Evolutionary conservation across 345 rosid genomes (phyloP).

Genomic region (Rhizophora mangle): DNA sequence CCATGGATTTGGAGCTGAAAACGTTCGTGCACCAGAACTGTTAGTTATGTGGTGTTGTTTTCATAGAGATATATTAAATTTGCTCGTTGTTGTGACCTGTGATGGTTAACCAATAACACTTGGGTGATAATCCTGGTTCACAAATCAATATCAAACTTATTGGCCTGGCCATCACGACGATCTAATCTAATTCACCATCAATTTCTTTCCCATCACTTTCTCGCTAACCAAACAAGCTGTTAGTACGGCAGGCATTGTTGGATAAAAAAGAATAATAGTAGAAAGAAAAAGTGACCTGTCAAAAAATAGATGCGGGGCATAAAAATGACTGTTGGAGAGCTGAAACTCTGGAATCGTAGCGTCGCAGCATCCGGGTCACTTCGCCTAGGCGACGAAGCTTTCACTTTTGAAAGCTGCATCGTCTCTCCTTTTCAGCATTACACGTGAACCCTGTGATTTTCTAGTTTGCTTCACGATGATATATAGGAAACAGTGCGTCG

Average conservation of each 20-base stretch:
- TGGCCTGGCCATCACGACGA: neutral
- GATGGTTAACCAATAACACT: slow-evolving; percentile 2
- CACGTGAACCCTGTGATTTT: slow-evolving; percentile 18
- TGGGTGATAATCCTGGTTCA: neutral
- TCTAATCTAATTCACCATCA: neutral
- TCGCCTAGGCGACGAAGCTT: neutral
- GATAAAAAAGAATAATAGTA: too few species aligned
- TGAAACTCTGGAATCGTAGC: too few species aligned
- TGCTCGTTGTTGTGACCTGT: neutral
- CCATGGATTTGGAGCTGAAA: neutral
- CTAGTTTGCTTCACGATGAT: neutral
- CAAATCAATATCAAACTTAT: slow-evolving; percentile 10
- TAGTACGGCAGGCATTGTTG: too few species aligned
- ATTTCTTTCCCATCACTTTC: too few species aligned
- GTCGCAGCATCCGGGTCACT: too few species aligned
- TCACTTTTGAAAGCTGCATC: neutral
- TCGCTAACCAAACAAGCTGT: too few species aligned
- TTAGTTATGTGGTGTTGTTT: neutral
- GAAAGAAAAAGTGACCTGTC: too few species aligned
- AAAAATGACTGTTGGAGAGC: too few species aligned
- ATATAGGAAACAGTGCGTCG: neutral
- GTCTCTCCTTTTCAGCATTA: neutral
- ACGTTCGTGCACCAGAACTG: too few species aligned
- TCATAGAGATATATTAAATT: neutral
- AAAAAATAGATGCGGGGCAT: too few species aligned